Base-by-base conservation (phyloP, 2,329 filamentous ascomycete species). In the Apiospora phragmitis region DNA sequence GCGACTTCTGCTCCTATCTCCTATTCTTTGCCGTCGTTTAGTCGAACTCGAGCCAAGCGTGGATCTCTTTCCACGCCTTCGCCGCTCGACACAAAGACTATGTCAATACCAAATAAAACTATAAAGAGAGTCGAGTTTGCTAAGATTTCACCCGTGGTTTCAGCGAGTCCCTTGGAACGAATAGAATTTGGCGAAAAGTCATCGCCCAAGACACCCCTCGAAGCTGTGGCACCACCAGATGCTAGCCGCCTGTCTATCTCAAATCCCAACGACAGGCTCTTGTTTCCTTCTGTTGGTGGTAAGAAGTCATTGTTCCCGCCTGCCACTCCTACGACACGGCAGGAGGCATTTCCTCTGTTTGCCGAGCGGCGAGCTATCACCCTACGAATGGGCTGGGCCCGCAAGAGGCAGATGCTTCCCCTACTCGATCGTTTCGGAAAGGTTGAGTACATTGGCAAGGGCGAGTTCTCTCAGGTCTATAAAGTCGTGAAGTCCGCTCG, bases 391-490 rank as follows among this genome's bases (percentile, higher is more conserved):
- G 88, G 9, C 89, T 92, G 70, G 89, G 88, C n/a, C 88, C 89
- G 43, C 89, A 90, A 65, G 91, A 97, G 72, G 87, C 95, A 21
- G 95, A 98, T 77, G 88, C 90, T 29, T 89, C 89, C 89, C 68
- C 83, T 98, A 68, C 89, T 89, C 16, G 88, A 90, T 4, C 90
- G 93, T 69, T 99, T 99, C 79, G 90, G 92, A 69, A 93, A 92
- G 72, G 92, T 97, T 16, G 93, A 94, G 75, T 87, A 91, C 71
- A 88, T 95, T 74, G 95, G 95, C 66, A 91, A 91, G 71, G 96
- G 96, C 71, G 95, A 98, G 79, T 99, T 99, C 79, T 98, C 96
- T 0, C 90, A 93, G 70, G 96, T 99, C 0, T 99, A 94, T 80
- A 90, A 92, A 45, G 95, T 97, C 5, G 89, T 89, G 18, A 79